A percentile compares a stretch with the other conserved stretches of the same genome.
Evolutionary conservation across 148 eudicot genomes (phyloP).

Genomic region (Euryodendron excelsum): DNA sequence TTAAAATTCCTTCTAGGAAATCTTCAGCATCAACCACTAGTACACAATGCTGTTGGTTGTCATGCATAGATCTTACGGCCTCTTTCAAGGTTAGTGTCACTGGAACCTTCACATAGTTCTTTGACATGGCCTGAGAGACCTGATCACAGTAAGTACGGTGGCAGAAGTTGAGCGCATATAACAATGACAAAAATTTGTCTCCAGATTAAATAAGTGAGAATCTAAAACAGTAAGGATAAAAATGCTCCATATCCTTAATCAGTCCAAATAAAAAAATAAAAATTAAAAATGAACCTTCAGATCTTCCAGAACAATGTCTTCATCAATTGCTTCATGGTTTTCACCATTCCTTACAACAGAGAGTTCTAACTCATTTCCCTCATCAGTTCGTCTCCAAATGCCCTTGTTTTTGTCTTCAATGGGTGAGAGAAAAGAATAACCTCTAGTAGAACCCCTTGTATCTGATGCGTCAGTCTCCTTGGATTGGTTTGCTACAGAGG

Average conservation of each 20-base stretch:
- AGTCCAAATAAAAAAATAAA: constrained; percentile 9
- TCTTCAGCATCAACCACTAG: constrained; percentile 77
- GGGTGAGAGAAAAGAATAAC: constrained; percentile 60
- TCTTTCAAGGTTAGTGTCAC: constrained; percentile 55
- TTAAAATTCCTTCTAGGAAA: constrained; percentile 83
- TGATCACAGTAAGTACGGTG: constrained; percentile 25
- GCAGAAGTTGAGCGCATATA: constrained; percentile 16
- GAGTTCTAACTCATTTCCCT: constrained; percentile 65
- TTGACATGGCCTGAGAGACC: constrained; percentile 87
- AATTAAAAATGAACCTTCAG: constrained; percentile 49
- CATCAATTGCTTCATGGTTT: constrained; percentile 46
- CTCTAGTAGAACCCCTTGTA: constrained; percentile 43
- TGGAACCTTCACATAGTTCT: constrained; percentile 49
- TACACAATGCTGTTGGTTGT: constrained; percentile 60
- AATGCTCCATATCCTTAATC: neutral
- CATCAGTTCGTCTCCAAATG: constrained; percentile 33
- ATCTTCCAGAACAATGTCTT: constrained; percentile 60
- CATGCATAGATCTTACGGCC: constrained; percentile 59
- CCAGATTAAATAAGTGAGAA: neutral
- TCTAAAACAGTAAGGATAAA: neutral
- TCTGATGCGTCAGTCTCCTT: constrained; percentile 51
- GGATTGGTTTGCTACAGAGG: constrained; percentile 72
- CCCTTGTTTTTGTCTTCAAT: constrained; percentile 38
- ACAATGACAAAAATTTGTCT: neutral
- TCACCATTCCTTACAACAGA: constrained; percentile 49